Conservation (phyloP, 495 filamentous ascomycete species). For the Umbilicaria muhlenbergii region DNA sequence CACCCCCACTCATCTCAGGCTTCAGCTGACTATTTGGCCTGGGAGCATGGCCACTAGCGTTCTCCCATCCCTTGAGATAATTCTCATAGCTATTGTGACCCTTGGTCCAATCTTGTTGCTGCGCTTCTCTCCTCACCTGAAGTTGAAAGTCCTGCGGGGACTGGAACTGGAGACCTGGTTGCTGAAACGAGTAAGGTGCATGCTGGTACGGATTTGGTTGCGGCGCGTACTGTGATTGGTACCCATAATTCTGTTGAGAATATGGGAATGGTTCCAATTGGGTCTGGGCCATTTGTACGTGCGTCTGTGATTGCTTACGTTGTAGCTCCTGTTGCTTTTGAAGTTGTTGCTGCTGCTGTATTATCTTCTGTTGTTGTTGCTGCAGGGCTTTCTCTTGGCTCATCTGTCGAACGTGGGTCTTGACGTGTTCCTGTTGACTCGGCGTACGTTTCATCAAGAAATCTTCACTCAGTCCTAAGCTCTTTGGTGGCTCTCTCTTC, state of each 20-base stretch:
- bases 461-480: slow-evolving; percentile 9
- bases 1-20: slow-evolving; percentile 8
- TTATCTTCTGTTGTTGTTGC: slow-evolving; percentile 2
- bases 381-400: slow-evolving; percentile 7
- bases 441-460: slow-evolving; percentile 11
- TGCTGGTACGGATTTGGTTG: neutral
- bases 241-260: no score
- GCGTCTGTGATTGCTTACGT: neutral
- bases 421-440: slow-evolving; percentile 11
- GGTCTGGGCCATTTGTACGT: no score
- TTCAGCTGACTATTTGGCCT: slow-evolving; percentile 11
- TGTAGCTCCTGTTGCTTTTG: neutral
- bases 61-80: slow-evolving; percentile 10
- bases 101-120: slow-evolving; percentile 4
- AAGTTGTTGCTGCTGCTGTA: neutral
- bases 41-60: slow-evolving; percentile 1
- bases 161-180: slow-evolving; percentile 8
- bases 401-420: slow-evolving; percentile 1
- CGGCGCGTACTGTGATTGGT: no score
- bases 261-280: no score
- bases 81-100: slow-evolving; percentile 5
- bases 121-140: slow-evolving; percentile 12
- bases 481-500: slow-evolving; percentile 1
- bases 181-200: neutral
- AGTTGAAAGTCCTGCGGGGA: slow-evolving; percentile 14